These are phyloP conservation scores for Tremella mesenterica DNA, from an alignment of 768 basidiomycete species.

Conservation along the genomic window DNA sequence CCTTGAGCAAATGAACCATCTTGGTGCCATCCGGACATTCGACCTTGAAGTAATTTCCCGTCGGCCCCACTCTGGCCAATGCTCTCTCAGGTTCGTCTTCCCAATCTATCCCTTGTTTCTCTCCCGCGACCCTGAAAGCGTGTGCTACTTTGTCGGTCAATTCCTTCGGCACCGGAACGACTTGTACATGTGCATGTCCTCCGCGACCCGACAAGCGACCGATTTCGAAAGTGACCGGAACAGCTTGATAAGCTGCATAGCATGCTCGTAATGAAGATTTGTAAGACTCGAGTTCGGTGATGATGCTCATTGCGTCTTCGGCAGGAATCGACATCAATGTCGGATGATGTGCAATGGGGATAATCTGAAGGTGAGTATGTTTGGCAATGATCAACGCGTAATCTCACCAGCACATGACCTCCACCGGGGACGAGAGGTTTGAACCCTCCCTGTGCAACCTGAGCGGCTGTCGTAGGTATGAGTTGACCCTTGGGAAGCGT, in stretches of 20 bases:
- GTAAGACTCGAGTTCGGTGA: slow-evolving; percentile 73
- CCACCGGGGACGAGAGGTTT: slow-evolving; percentile 69
- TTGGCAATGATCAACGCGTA: not conserved
- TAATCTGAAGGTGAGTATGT: slow-evolving; percentile 46
- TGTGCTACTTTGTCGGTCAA: slow-evolving; percentile 59
- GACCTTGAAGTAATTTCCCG: slow-evolving; percentile 77
- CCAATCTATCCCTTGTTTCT: slow-evolving; percentile 60
- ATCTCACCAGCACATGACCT: slow-evolving; percentile 83
- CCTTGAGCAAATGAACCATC: slow-evolving; percentile 76
- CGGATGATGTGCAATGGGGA: slow-evolving; percentile 66
- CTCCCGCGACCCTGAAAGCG: slow-evolving; percentile 65
- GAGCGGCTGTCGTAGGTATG: slow-evolving; percentile 54
- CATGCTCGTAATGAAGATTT: slow-evolving; percentile 64
- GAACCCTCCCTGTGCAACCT: slow-evolving; percentile 43
- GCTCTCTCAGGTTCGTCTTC: slow-evolving; percentile 62
- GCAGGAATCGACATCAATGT: slow-evolving; percentile 73
- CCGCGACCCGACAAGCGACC: slow-evolving; percentile 73
- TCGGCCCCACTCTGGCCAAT: slow-evolving; percentile 47
- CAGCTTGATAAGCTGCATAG: slow-evolving; percentile 62
- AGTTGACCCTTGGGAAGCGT: slow-evolving; percentile 96
- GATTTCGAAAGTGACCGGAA: slow-evolving; percentile 76
- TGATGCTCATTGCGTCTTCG: slow-evolving; percentile 64
- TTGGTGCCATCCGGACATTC: slow-evolving; percentile 77
- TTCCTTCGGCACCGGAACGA: slow-evolving; percentile 46
- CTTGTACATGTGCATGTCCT: slow-evolving; percentile 90